Percentiles rank a stretch among this genome's conserved stretches.
Conservation (phyloP, 352 stramenopile genomes). For the Phytopythium cucurbitacearum region DNA sequence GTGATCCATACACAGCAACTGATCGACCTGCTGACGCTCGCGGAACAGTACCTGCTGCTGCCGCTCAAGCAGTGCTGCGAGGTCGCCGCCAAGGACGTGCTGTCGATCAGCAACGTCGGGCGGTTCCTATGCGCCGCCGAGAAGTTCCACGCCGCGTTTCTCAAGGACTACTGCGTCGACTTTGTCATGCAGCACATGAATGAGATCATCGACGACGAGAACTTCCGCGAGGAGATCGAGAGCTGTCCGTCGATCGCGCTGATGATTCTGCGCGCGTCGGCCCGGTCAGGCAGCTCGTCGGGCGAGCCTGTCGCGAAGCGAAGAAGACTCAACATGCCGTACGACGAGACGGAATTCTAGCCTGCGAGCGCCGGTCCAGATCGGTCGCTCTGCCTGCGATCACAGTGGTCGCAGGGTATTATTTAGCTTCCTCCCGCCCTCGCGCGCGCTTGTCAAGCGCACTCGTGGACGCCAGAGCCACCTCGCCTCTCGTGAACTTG, state of each 20-base stretch:
- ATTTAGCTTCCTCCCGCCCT: not conserved
- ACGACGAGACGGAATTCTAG: constrained; percentile 71
- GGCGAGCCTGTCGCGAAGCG: constrained; percentile 54
- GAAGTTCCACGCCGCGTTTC: constrained; percentile 78
- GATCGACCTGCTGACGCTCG: constrained; percentile 75
- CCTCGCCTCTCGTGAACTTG: constrained; percentile 4
- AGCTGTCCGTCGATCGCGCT: constrained; percentile 69
- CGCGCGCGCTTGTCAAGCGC: not conserved
- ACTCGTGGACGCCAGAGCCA: constrained; percentile 7
- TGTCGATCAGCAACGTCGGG: constrained; percentile 72
- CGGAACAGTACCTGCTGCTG: constrained; percentile 77
- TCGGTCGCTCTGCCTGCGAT: constrained; percentile 1
- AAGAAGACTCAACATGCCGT: constrained; percentile 79
- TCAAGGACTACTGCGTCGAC: constrained; percentile 79
- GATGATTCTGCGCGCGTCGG: constrained; percentile 67
- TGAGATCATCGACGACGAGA: constrained; percentile 81
- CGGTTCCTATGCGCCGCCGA: constrained; percentile 76
- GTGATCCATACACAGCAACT: constrained; percentile 49
- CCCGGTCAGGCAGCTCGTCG: constrained; percentile 20
- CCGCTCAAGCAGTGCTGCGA: constrained; percentile 78
- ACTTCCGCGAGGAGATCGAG: constrained; percentile 80
- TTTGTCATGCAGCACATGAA: constrained; percentile 75
- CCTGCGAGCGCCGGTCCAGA: constrained; percentile 4
- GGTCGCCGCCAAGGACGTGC: constrained; percentile 58
- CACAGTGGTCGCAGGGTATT: too few species aligned